phyloP scores from a whole-genome alignment of 2,329 filamentous ascomycete species.

The Shiraia sp. region DNA sequence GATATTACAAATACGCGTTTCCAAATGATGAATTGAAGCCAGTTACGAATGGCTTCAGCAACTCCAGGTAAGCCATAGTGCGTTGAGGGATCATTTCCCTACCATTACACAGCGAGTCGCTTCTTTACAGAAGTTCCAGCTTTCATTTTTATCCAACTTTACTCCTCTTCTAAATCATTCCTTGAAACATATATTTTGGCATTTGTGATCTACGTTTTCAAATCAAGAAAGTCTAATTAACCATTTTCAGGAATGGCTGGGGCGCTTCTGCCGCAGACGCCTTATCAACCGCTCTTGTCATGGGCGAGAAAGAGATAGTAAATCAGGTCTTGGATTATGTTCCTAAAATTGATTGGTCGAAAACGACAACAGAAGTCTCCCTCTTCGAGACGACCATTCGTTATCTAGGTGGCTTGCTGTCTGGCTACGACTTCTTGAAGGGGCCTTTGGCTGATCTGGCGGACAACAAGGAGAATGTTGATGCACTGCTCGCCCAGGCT shows the following conservation, averaged over 20 bases:
- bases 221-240: background rate
- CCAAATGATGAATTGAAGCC: slow-evolving; percentile 77
- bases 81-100: too few relatives aligned
- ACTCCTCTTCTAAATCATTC: background rate
- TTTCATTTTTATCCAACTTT: slow-evolving; percentile 1
- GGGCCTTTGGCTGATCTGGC: slow-evolving; percentile 64
- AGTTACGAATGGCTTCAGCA: slow-evolving; percentile 64
- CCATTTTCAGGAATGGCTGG: slow-evolving; percentile 71
- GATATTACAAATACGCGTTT: slow-evolving; percentile 73
- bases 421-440: slow-evolving; percentile 73
- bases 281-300: slow-evolving; percentile 76
- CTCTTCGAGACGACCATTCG: slow-evolving; percentile 91
- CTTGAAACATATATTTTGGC: too few relatives aligned
- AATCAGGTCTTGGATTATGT: slow-evolving; percentile 73
- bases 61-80: slow-evolving; percentile 69
- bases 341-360: slow-evolving; percentile 70
- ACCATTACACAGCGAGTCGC: too few relatives aligned
- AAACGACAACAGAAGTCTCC: slow-evolving; percentile 63
- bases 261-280: slow-evolving; percentile 82
- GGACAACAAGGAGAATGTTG: slow-evolving; percentile 53
- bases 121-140: too few relatives aligned
- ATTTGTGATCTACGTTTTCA: too few relatives aligned
- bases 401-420: slow-evolving; percentile 79
- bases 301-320: slow-evolving; percentile 70
- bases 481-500: slow-evolving; percentile 68